phyloP scores from a whole-genome alignment of 2,329 filamentous ascomycete species.

The Xylaria sp. region DNA sequence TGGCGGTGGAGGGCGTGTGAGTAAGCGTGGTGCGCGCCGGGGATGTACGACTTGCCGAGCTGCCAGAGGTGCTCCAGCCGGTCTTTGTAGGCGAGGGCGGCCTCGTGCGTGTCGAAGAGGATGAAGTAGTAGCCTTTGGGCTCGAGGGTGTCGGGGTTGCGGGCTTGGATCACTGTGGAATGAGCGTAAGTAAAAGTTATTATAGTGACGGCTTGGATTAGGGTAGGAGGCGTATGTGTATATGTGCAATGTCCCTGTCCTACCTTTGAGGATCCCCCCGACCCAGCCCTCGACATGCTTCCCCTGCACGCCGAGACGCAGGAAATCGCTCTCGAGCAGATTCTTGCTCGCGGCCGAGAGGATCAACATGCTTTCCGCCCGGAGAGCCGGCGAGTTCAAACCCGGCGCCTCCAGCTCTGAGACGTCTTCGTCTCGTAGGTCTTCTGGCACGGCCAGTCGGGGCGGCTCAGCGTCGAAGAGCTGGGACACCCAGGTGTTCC shows the following conservation, averaged over 20 bases:
- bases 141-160: slow-evolving; percentile 71
- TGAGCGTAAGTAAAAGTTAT: not conserved
- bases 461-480: slow-evolving; percentile 28
- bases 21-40: slow-evolving; percentile 43
- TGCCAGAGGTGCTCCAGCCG: slow-evolving; percentile 64
- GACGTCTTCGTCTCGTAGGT: slow-evolving; percentile 13
- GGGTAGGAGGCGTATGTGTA: not conserved
- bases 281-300: slow-evolving; percentile 76
- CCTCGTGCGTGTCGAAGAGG: slow-evolving; percentile 70
- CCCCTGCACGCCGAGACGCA: slow-evolving; percentile 71
- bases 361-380: slow-evolving; percentile 59
- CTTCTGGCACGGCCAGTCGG: slow-evolving; percentile 21
- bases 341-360: slow-evolving; percentile 68
- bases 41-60: slow-evolving; percentile 56
- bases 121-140: slow-evolving; percentile 75
- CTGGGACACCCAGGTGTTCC: slow-evolving; percentile 41
- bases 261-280: slow-evolving; percentile 69
- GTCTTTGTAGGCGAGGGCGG: slow-evolving; percentile 70
- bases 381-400: slow-evolving; percentile 23
- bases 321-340: slow-evolving; percentile 76
- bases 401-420: not conserved
- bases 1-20: not conserved
- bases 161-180: slow-evolving; percentile 68
- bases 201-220: not conserved
- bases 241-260: slow-evolving; percentile 4